A percentile compares a stretch with the other conserved stretches of the same genome.
Evolutionary conservation across 2,329 filamentous ascomycete genomes (phyloP).

Genomic region (Diaporthe aspalathi): DNA sequence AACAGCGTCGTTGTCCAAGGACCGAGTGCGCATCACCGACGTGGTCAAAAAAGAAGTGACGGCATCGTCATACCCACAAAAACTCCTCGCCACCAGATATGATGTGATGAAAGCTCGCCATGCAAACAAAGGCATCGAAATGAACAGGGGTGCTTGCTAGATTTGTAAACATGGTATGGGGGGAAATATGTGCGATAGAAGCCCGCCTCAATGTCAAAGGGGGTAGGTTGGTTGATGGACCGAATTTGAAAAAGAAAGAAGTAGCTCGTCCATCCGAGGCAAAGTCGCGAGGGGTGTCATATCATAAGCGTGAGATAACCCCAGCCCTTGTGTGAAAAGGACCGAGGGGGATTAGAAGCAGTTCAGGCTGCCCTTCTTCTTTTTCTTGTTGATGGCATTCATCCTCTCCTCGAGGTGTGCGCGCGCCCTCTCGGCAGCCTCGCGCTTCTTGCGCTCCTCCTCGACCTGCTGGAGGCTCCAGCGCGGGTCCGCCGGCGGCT

Average conservation of each 20-base stretch:
- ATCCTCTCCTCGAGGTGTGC: slow-evolving; percentile 94
- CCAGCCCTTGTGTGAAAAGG: not conserved
- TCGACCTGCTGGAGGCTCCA: slow-evolving; percentile 90
- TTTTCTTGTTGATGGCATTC: slow-evolving; percentile 87
- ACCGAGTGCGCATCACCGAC: slow-evolving; percentile 29
- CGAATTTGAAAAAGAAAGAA: not conserved
- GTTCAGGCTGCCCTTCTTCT: slow-evolving; percentile 95
- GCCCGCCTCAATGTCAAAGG: not conserved
- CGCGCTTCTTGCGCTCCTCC: slow-evolving; percentile 92
- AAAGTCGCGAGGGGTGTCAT: slow-evolving; percentile 29
- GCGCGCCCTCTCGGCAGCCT: slow-evolving; percentile 88
- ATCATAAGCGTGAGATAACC: slow-evolving; percentile 20
- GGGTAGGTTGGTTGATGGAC: not conserved
- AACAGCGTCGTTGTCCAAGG: slow-evolving; percentile 15
- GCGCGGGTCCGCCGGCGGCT: slow-evolving; percentile 65
- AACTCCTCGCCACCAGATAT: slow-evolving; percentile 37
- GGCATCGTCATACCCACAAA: slow-evolving; percentile 31
- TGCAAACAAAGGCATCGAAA: slow-evolving; percentile 23
- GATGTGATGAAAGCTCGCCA: slow-evolving; percentile 30
- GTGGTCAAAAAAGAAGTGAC: slow-evolving; percentile 2
- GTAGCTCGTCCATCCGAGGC: slow-evolving; percentile 17
- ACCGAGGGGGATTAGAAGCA: slow-evolving; percentile 79
- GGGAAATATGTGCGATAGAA: slow-evolving; percentile 36
- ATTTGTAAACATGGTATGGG: slow-evolving; percentile 27
- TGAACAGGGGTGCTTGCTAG: not conserved